These are phyloP conservation scores for Auricularia sp. DNA, from an alignment of 768 basidiomycete species.

Conservation along the genomic window DNA sequence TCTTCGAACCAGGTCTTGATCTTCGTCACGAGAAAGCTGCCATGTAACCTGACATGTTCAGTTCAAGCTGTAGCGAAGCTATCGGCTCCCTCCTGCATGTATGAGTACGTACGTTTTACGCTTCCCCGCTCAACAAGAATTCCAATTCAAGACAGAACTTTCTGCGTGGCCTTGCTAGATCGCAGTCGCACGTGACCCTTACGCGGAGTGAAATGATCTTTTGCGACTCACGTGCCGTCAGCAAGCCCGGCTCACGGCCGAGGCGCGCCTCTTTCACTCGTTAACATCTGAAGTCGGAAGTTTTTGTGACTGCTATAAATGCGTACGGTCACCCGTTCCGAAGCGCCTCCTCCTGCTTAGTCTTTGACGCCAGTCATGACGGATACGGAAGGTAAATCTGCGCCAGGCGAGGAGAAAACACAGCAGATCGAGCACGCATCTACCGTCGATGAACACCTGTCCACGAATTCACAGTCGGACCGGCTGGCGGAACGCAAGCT, in stretches of 20 bases:
- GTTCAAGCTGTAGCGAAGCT: neutral
- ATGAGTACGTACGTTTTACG: no score
- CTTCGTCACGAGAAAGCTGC: neutral
- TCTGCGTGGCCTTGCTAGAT: no score
- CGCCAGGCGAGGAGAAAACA: neutral
- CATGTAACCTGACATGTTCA: neutral
- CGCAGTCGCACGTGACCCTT: no score
- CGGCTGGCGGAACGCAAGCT: slow-evolving; percentile 3
- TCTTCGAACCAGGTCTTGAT: slow-evolving; percentile 8
- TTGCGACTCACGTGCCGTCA: no score
- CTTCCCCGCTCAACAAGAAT: no score
- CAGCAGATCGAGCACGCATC: neutral
- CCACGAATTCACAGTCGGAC: neutral
- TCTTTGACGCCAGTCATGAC: neutral
- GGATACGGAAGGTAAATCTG: neutral
- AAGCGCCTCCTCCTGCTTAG: neutral
- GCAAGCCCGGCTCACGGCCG: no score
- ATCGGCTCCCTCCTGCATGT: neutral
- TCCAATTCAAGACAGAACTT: no score
- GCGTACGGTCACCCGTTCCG: neutral
- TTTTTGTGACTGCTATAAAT: no score
- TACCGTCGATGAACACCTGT: neutral
- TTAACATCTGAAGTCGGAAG: no score
- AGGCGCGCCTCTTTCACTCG: no score
- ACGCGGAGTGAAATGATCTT: no score